phyloP scores from a whole-genome alignment of 495 filamentous ascomycete genomes.

The Diplogelasinospora grovesii region DNA sequence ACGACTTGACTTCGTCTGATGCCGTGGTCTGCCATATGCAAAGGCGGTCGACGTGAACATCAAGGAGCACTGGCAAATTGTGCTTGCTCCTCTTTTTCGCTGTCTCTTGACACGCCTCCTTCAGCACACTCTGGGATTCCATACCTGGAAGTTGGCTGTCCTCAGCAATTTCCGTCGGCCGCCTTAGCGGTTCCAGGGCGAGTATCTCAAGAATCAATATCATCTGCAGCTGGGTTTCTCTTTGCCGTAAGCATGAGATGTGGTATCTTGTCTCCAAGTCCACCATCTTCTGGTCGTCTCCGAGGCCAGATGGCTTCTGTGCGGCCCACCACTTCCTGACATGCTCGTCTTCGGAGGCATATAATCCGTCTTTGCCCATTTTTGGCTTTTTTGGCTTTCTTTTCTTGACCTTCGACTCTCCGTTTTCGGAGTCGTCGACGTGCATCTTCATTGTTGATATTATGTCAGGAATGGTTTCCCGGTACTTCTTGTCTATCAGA shows the following conservation, averaged over 20 bases:
- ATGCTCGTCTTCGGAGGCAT: slow-evolving; percentile 66
- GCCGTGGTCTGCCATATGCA: slow-evolving; percentile 95
- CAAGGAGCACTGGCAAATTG: slow-evolving; percentile 54
- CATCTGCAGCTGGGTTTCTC: slow-evolving; percentile 85
- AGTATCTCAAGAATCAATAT: slow-evolving; percentile 86
- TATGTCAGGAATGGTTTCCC: slow-evolving; percentile 62
- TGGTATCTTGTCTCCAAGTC: slow-evolving; percentile 47
- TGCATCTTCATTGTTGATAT: slow-evolving; percentile 56
- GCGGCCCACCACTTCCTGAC: slow-evolving; percentile 73
- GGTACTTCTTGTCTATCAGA: slow-evolving; percentile 82
- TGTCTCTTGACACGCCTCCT: slow-evolving; percentile 18
- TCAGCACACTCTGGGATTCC: slow-evolving; percentile 15
- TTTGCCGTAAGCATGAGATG: slow-evolving; percentile 58
- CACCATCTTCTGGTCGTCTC: slow-evolving; percentile 29
- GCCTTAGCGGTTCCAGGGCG: slow-evolving; percentile 54
- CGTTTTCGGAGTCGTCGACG: slow-evolving; percentile 55
- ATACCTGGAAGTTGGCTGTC: slow-evolving; percentile 36
- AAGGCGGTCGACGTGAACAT: slow-evolving; percentile 80
- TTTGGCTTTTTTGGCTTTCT: slow-evolving; percentile 64
- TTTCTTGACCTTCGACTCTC: slow-evolving; percentile 41
- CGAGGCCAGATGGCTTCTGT: slow-evolving; percentile 31
- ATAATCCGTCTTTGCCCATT: slow-evolving; percentile 69
- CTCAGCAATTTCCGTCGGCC: slow-evolving; percentile 28
- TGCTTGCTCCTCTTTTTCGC: slow-evolving; percentile 35
- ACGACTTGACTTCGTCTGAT: slow-evolving; percentile 44